Evolutionary conservation across 176 grass and related monocot genomes (phyloP).

Genomic region (Paspalum notatum): DNA sequence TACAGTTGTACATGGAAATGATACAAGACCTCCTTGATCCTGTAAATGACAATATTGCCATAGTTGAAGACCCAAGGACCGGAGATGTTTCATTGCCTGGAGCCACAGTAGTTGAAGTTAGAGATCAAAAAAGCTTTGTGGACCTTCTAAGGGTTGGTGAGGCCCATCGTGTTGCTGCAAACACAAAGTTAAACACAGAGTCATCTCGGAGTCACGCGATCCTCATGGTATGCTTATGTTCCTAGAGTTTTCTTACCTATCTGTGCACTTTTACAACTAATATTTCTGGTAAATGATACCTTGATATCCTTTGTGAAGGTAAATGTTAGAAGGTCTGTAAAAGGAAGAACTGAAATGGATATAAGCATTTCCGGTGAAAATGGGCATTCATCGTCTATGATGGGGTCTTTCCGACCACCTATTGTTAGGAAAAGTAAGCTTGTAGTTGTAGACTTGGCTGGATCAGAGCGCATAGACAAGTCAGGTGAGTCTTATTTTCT

Average conservation of each 20-base stretch:
- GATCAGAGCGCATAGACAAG: constrained; percentile 97
- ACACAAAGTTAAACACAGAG: constrained; percentile 97
- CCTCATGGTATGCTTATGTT: constrained; percentile 75
- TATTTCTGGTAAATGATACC: constrained; percentile 20
- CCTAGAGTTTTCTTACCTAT: constrained; percentile 26
- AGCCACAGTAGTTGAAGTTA: constrained; percentile 84
- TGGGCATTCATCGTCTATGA: constrained; percentile 80
- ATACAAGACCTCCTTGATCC: constrained; percentile 99
- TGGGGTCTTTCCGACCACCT: constrained; percentile 84
- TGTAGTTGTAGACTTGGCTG: constrained; percentile 96
- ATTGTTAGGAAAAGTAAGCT: constrained; percentile 97
- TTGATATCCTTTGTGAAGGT: constrained; percentile 62
- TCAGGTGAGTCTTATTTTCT: constrained; percentile 57
- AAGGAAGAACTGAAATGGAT: constrained; percentile 80
- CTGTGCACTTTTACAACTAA: background rate
- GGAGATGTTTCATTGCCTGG: constrained; percentile 96
- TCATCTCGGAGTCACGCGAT: constrained; percentile 98
- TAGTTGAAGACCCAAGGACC: constrained; percentile 95
- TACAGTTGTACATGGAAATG: constrained; percentile 99
- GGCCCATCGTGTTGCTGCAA: constrained; percentile 93
- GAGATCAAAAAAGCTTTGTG: constrained; percentile 92
- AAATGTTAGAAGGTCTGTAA: constrained; percentile 86
- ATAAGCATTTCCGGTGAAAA: constrained; percentile 70
- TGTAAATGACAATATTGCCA: constrained; percentile 98
- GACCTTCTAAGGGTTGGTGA: constrained; percentile 95